Base-by-base conservation (phyloP, 331 rosid species). In the Malus hybrid region DNA sequence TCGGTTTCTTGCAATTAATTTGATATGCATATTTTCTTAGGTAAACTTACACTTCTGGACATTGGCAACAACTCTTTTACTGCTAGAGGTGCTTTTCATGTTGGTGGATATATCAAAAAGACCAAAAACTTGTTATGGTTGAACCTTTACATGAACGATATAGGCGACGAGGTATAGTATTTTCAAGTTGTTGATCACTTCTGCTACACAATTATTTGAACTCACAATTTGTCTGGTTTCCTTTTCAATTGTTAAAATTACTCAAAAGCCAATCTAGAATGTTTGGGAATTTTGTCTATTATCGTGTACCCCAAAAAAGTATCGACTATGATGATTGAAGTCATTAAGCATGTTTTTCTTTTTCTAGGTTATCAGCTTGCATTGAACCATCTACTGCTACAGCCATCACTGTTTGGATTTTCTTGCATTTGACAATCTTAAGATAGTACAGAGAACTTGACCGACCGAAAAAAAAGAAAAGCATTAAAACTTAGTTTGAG, bases 111-210 rank as follows among this genome's bases (percentile, higher is more conserved):
- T 76, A 65, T 92, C 66, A 88, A 78, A 86, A 94, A 85, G 89
- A 82, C 84, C 82, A 92, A 72, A 84, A 92, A 84, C 85, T 74
- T 94, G 66, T 75, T 90, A 64, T 85, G 89, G 90, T 79, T 94
- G 88, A 90, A 92, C 79, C 83, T 92, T 84, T 90, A 87, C 88
- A 94, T 94, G 99, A 94, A 94, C 82, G 99, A 94, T 83, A 88
- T 94, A 58, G 95, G 96, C 50, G 99, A 94, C 72, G 96, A 92
- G 97, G 99, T 94, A 93, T 73, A 60, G 50, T 69, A 22, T 75
- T 76, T 82, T 71, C 28, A 44, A 19, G 42, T 48, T 64, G 28
- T 70, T 39, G 39, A 67, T 36, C 50, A 46, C 76, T 80, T 67
- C 53, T 50, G 75, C 24, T 22, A 28, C 60, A 52, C 29, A 9